Evolutionary conservation across 306 rosid species (phyloP), one percentile per base, ranked within the genome.

Genomic region (Quercus glauca): DNA sequence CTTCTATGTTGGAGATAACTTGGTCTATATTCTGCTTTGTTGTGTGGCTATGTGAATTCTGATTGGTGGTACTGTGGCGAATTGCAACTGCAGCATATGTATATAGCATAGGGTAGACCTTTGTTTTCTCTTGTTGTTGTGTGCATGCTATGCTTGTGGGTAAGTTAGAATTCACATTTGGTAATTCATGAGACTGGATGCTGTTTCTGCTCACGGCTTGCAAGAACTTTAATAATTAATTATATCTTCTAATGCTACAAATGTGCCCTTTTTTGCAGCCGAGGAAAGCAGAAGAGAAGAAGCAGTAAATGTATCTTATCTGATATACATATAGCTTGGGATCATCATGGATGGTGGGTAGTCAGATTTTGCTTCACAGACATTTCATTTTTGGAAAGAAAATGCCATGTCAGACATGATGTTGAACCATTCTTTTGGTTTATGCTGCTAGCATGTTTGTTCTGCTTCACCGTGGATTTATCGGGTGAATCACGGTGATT

Each of bases 281-380:
- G 5, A 92, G 93, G 89, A 94, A 94, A 92, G 97, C 97, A 41
- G 91, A 90, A 85, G 97, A 91, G 64, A 92, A 91, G 87, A 89
- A 87, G 88, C 92, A 91, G 81, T 93, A 78, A 61, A 79, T 69
- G 13, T 71, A 63, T 79, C 20, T 26, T 81, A 51, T 51, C 23
- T 55, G 60, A 52, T 75, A 10, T n/a, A 55, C 45, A 33, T 33
- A 55, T 63, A 56, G 67, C 78, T 11, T 23, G 55, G 74, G 63
- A 72, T 45, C 80, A 56, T 45, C 68, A 31, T 73, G 79, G 74
- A 21, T 71, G 17, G 43, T 45, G 25, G 76, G 53, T 12, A 13
- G 53, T 71, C 72, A 57, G 23, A 17, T 45, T 45, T 29, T 60
- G 76, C 49, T 60, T 10, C 25, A 51, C 20, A 8, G 60, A 25